Conservation (phyloP, 106 monocot genomes). For the Narthecium ossifragum region DNA sequence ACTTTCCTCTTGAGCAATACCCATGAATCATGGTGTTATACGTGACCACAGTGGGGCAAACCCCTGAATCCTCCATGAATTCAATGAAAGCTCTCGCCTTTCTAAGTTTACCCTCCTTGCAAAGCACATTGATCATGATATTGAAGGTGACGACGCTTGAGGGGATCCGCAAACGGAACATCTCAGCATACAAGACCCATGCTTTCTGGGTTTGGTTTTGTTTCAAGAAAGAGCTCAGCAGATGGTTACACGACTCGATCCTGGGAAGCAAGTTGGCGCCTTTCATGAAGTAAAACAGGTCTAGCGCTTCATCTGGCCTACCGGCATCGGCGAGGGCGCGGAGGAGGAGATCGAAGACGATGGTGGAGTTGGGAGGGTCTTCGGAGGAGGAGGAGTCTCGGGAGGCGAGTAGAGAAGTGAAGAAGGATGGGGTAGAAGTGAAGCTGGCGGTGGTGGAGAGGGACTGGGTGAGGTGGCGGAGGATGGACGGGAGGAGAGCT, state of each 20-base stretch:
- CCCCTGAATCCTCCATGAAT: slow-evolving; percentile 53
- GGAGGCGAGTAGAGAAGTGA: slow-evolving; percentile 4
- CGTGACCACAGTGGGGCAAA: slow-evolving; percentile 50
- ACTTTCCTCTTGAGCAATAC: slow-evolving; percentile 37
- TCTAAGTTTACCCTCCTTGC: slow-evolving; percentile 63
- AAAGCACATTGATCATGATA: slow-evolving; percentile 81
- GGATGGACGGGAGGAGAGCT: background rate
- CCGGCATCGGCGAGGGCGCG: slow-evolving; percentile 24
- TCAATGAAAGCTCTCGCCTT: slow-evolving; percentile 60
- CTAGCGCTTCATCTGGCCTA: slow-evolving; percentile 26
- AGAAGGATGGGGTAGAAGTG: background rate
- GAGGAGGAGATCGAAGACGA: slow-evolving; percentile 36
- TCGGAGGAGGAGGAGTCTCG: slow-evolving; percentile 4
- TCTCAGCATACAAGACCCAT: slow-evolving; percentile 75
- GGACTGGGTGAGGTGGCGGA: slow-evolving; percentile 12
- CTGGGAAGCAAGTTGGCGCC: slow-evolving; percentile 12
- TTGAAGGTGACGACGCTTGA: slow-evolving; percentile 69
- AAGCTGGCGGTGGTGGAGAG: slow-evolving; percentile 16
- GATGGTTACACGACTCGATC: slow-evolving; percentile 33
- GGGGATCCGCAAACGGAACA: slow-evolving; percentile 55
- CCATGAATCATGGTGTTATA: slow-evolving; percentile 78
- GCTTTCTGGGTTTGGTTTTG: slow-evolving; percentile 18
- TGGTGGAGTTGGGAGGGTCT: background rate
- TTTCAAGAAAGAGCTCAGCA: slow-evolving; percentile 33
- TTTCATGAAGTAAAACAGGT: slow-evolving; percentile 34